Percentiles rank a stretch among this genome's conserved stretches.
These are phyloP conservation scores for Mycena capillaripes DNA, from an alignment of 768 basidiomycete genomes.

Conservation along the genomic window DNA sequence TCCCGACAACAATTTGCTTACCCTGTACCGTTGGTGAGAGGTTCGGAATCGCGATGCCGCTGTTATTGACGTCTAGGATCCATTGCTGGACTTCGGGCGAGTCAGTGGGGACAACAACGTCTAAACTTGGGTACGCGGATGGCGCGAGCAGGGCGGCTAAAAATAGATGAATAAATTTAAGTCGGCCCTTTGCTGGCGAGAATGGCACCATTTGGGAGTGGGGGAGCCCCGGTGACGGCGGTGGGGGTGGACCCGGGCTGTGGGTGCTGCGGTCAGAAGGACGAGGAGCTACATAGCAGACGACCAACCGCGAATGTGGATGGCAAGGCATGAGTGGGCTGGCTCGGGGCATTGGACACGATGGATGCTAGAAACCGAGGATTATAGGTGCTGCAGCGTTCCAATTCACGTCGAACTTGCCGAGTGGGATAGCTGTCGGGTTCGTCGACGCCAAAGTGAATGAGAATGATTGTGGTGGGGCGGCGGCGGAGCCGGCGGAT, in stretches of 20 bases:
- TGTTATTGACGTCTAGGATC: slow-evolving; percentile 71
- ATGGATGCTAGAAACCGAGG: slow-evolving; percentile 50
- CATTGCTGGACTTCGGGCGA: slow-evolving; percentile 77
- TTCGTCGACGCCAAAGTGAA: slow-evolving; percentile 65
- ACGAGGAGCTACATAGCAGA: not conserved
- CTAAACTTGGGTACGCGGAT: slow-evolving; percentile 76
- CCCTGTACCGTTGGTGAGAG: slow-evolving; percentile 59
- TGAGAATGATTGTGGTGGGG: slow-evolving; percentile 49
- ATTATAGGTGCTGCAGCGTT: not conserved
- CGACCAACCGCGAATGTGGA: slow-evolving; percentile 53
- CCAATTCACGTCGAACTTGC: not conserved
- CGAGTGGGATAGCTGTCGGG: slow-evolving; percentile 72
- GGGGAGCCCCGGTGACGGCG: slow-evolving; percentile 68
- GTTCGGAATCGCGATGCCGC: slow-evolving; percentile 72
- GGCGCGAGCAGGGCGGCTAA: slow-evolving; percentile 61
- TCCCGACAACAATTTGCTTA: no score
- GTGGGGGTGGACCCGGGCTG: slow-evolving; percentile 65
- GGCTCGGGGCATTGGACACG: slow-evolving; percentile 56
- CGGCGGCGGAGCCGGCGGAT: slow-evolving; percentile 28
- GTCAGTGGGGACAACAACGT: slow-evolving; percentile 70
- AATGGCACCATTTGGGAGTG: slow-evolving; percentile 68
- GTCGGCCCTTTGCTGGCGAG: no score
- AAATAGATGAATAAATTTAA: not conserved
- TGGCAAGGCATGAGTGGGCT: slow-evolving; percentile 60
- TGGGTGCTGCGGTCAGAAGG: slow-evolving; percentile 7